Evolutionary conservation across 225 moss, liverwort and hornwort genomes (phyloP).

Genomic region (Marchantia polymorpha): DNA sequence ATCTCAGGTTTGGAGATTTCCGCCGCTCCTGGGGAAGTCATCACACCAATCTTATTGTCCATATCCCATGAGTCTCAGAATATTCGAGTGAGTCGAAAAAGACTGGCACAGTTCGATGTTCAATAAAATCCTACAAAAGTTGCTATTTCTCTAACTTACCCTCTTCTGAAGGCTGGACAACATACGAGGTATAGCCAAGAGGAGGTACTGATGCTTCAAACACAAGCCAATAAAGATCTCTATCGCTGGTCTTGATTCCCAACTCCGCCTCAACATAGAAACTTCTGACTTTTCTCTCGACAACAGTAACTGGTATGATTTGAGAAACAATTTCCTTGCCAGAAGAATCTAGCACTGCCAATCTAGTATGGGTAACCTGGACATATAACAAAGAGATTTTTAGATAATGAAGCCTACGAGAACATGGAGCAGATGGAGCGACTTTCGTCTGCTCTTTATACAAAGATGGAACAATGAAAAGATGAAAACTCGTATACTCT

Average conservation of each 20-base stretch:
- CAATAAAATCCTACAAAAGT: background rate
- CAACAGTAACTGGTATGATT: slow-evolving; percentile 24
- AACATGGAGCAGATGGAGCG: background rate
- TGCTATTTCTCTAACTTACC: background rate
- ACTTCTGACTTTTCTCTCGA: slow-evolving; percentile 18
- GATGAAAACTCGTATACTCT: no score
- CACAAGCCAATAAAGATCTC: slow-evolving; percentile 29
- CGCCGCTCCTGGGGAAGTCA: no score
- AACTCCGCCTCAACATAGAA: slow-evolving; percentile 35
- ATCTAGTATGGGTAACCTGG: slow-evolving; percentile 11
- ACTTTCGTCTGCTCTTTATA: background rate
- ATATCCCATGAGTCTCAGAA: background rate
- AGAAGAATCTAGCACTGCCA: slow-evolving; percentile 32
- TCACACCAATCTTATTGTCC: no score
- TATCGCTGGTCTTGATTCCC: slow-evolving; percentile 17
- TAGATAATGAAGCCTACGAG: background rate
- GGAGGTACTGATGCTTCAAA: slow-evolving; percentile 43
- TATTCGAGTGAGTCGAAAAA: background rate
- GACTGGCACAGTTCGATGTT: background rate
- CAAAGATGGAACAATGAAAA: no score
- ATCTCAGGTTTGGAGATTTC: no score
- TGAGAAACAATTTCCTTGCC: slow-evolving; percentile 32
- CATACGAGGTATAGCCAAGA: slow-evolving; percentile 37
- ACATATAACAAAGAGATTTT: background rate
- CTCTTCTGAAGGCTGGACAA: slow-evolving; percentile 2